Conservation (phyloP, 257 asterid genomes). For the Verbena officinalis region DNA sequence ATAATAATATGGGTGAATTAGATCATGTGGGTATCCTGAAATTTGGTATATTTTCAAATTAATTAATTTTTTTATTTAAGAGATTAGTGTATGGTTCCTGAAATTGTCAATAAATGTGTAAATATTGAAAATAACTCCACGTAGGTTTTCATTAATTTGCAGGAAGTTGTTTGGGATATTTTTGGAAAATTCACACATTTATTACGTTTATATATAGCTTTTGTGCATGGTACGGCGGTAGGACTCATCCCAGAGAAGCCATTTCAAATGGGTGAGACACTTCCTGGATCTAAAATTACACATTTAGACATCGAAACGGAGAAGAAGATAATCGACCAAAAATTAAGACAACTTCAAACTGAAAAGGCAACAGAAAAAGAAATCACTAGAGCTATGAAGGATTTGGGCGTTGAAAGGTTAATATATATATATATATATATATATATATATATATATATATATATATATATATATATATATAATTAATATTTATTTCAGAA, state of each 20-base stretch:
- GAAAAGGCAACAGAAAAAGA: conserved; percentile 33
- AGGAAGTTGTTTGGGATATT: no score
- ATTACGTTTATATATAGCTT: conserved; percentile 19
- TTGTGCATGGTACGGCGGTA: conserved; percentile 45
- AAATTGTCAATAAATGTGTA: no score
- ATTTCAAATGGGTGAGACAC: conserved; percentile 48
- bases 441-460: background rate
- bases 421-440: background rate
- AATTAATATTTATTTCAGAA: no score
- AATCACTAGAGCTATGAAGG: conserved; percentile 50
- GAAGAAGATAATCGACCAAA: conserved; percentile 45
- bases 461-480: background rate
- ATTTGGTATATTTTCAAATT: no score
- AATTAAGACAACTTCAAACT: conserved; percentile 35
- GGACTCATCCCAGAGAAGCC: conserved; percentile 51
- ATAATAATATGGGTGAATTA: no score
- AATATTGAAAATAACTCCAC: no score
- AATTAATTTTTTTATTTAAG: no score
- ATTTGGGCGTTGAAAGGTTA: conserved; percentile 64
- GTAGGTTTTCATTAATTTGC: no score
- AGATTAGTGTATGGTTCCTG: no score
- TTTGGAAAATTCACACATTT: no score
- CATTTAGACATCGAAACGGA: conserved; percentile 48
- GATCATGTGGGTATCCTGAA: no score
- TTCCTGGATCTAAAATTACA: conserved; percentile 39